Conservation (phyloP, 2,329 filamentous ascomycete species). For the Ampelomyces quisqualis region DNA sequence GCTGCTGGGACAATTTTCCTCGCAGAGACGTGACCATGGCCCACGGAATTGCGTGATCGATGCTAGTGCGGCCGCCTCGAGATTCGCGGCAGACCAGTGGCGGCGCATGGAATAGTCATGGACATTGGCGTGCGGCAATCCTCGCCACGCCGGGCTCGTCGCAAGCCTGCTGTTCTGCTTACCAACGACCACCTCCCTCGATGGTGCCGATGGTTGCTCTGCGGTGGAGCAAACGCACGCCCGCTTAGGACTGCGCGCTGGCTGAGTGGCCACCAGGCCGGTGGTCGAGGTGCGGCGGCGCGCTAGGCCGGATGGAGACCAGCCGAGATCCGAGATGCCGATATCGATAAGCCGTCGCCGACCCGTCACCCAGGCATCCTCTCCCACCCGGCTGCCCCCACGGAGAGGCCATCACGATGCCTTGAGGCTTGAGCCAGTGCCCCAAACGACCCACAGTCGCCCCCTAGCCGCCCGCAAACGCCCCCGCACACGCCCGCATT, state of each 20-base stretch:
- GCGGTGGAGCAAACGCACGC: slow-evolving; percentile 7
- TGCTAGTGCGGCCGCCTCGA: slow-evolving; percentile 19
- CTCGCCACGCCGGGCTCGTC: too few species aligned
- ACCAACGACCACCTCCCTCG: too few species aligned
- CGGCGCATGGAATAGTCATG: slow-evolving; percentile 15
- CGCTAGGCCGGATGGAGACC: slow-evolving; percentile 17
- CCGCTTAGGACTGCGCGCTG: slow-evolving; percentile 17
- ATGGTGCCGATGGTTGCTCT: slow-evolving; percentile 3
- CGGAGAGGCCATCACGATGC: slow-evolving; percentile 23
- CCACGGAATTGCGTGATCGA: slow-evolving; percentile 22
- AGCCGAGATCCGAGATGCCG: slow-evolving; percentile 21
- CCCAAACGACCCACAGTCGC: slow-evolving; percentile 20
- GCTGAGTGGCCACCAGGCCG: slow-evolving; percentile 22
- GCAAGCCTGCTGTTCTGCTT: slow-evolving; percentile 12
- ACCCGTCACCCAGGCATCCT: slow-evolving; percentile 8
- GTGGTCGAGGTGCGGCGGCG: slow-evolving; percentile 1
- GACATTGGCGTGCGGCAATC: slow-evolving; percentile 10
- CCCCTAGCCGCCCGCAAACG: slow-evolving; percentile 14
- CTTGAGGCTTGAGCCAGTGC: slow-evolving; percentile 22
- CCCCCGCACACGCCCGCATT: slow-evolving; percentile 23
- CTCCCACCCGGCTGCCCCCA: slow-evolving; percentile 17
- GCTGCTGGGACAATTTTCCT: slow-evolving; percentile 23
- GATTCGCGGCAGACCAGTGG: slow-evolving; percentile 14
- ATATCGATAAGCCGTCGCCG: slow-evolving; percentile 23
- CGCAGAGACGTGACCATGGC: slow-evolving; percentile 21